Percentiles rank a stretch among this genome's conserved stretches.
Evolutionary conservation across 1,284 basidiomycete species (phyloP).

Genomic region (Irpex rosettiformis): DNA sequence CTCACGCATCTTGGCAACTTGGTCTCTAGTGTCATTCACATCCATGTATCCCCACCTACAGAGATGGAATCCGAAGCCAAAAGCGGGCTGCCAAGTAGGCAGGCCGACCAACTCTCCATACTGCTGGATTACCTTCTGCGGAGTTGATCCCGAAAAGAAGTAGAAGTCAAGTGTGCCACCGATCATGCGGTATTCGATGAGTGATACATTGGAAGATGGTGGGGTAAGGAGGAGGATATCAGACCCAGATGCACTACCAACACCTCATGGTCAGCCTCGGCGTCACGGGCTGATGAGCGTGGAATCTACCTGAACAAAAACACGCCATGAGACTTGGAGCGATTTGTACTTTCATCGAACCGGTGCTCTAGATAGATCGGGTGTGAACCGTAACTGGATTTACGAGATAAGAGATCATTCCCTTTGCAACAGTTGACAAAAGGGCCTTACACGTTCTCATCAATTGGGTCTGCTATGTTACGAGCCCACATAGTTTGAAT

Average conservation of each 20-base stretch:
- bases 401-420: slow-evolving; percentile 4
- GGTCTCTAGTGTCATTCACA: slow-evolving; percentile 36
- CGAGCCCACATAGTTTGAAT: slow-evolving; percentile 73
- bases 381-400: slow-evolving; percentile 62
- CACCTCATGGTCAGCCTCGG: neutral
- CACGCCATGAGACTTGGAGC: slow-evolving; percentile 63
- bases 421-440: slow-evolving; percentile 1
- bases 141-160: slow-evolving; percentile 64
- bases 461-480: slow-evolving; percentile 55
- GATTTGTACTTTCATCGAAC: slow-evolving; percentile 43
- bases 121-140: slow-evolving; percentile 64
- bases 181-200: slow-evolving; percentile 62
- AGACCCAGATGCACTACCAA: slow-evolving; percentile 48
- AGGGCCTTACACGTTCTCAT: slow-evolving; percentile 53
- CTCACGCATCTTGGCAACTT: slow-evolving; percentile 56
- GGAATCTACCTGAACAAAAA: slow-evolving; percentile 50
- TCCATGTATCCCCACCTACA: slow-evolving; percentile 46
- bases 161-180: slow-evolving; percentile 59
- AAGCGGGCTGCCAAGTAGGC: slow-evolving; percentile 65
- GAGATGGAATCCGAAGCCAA: slow-evolving; percentile 71
- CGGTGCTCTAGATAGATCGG: slow-evolving; percentile 68
- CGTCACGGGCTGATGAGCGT: neutral
- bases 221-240: slow-evolving; percentile 64
- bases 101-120: slow-evolving; percentile 59
- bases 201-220: slow-evolving; percentile 40